These are phyloP conservation scores for Eutrema yunnanense DNA, from an alignment of 345 rosid genomes.

Conservation along the genomic window DNA sequence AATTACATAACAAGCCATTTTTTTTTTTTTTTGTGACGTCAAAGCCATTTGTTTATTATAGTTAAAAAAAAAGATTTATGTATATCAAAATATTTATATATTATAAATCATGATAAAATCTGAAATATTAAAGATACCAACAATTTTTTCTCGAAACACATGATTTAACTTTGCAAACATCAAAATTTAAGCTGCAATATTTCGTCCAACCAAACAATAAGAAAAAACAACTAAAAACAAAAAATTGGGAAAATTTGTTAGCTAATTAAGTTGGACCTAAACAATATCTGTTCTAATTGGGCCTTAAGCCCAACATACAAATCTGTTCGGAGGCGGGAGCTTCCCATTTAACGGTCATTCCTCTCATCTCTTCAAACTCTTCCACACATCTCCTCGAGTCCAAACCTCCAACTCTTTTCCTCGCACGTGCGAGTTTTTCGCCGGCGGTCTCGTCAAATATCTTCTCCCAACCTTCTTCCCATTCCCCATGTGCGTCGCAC, in stretches of 20 bases:
- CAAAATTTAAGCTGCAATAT: not conserved
- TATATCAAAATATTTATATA: no score
- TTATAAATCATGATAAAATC: not conserved
- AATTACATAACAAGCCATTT: no score
- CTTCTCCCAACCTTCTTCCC: constrained; percentile 76
- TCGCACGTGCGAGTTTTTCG: constrained; percentile 37
- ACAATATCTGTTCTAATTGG: not conserved
- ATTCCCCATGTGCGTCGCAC: constrained; percentile 61
- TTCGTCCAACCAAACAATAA: not conserved
- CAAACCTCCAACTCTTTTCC: constrained; percentile 39
- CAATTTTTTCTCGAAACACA: not conserved
- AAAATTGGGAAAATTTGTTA: not conserved
- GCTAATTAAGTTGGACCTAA: not conserved
- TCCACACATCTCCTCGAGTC: constrained; percentile 38
- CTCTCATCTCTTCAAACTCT: constrained; percentile 55
- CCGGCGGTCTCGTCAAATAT: constrained; percentile 53
- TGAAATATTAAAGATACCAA: not conserved
- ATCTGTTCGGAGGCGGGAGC: constrained; percentile 60
- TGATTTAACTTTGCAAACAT: not conserved
- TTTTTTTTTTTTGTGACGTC: no score
- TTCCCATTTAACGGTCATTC: constrained; percentile 47
- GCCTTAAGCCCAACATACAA: constrained; percentile 38
- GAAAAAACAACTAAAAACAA: not conserved
- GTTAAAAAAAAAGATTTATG: no score
- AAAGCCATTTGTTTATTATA: no score